Conservation (phyloP, 257 asterid genomes). For the Jasminum sambac region DNA sequence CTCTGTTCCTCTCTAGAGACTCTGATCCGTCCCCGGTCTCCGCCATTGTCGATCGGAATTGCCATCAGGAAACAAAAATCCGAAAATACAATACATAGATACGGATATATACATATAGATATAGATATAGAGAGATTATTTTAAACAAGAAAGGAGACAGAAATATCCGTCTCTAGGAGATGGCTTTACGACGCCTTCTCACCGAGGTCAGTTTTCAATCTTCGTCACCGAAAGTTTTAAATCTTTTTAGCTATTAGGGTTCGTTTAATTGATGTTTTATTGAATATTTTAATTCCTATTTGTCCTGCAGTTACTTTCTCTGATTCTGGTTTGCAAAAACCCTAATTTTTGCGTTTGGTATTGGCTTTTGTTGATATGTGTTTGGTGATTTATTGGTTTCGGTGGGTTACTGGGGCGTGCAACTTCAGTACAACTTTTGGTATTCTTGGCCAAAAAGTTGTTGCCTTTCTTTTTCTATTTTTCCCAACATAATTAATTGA, state of each 20-base stretch:
- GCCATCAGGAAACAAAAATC: background rate
- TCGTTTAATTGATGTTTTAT: background rate
- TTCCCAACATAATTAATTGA: conserved; percentile 3
- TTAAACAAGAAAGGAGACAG: background rate
- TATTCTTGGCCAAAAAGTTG: background rate
- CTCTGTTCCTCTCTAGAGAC: background rate
- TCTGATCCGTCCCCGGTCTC: background rate
- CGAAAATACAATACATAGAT: background rate
- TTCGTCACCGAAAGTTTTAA: background rate
- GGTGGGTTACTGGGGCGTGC: background rate
- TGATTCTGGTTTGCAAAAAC: background rate
- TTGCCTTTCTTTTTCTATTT: background rate
- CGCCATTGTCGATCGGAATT: background rate
- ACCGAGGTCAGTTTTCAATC: conserved; percentile 44
- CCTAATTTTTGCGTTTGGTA: conserved; percentile 28
- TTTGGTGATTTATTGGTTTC: background rate
- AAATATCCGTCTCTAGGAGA: conserved; percentile 28
- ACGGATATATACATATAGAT: background rate
- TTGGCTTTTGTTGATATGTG: background rate
- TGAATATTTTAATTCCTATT: conserved; percentile 1
- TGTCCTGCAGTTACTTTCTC: background rate
- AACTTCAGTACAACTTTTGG: background rate
- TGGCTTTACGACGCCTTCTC: conserved; percentile 70
- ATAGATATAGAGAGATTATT: background rate
- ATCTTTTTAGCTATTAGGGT: background rate